Base-by-base conservation (phyloP, 805 yeast species). In the Saccharomyces jurei region DNA sequence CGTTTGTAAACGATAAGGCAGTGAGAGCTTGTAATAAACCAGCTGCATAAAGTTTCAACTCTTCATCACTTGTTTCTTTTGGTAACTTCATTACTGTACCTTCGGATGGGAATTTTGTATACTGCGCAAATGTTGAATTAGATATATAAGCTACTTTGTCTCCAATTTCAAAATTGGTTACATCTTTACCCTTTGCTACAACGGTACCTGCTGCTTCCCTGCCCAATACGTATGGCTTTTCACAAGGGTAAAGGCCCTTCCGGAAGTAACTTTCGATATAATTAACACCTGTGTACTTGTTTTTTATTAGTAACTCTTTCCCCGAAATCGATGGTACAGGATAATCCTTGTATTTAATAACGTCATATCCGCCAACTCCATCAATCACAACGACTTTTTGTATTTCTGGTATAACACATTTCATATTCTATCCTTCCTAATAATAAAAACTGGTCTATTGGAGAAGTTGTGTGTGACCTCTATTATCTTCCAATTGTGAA, bases 241-340 rank as follows among this genome's bases (percentile, higher is more conserved):
- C 63, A 13, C 75, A 63, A 6, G 88, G 86, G 64, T 91, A 91
- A 4, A 86, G 63, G 4, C 97, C 97, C 51, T 73, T 79, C 65
- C 97, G 80, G 74, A 87, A 88, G 71, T 90, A 91, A 3, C 82
- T 75, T 63, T 91, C 97, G 59, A 89, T 86, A 74, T 80, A 87
- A 63, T 89, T 89, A 63, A 89, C 73, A 32, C 98, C 98, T 11
- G 90, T 77, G 61, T 80, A 89, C 53, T 74, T 77, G 75, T 86
- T 87, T 70, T 86, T 84, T 65, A 91, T 76, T 50, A 91, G 74
- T 10, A 91, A 66, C 56, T 89, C 88, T 52, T 77, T 74, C 2
- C 74, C 77, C 4, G 71, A 31, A 52, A 85, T 74, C 48, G 71
- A 66, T 2, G 96, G 95, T 5, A 84, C 79, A 3, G 84, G 81